These are phyloP conservation scores for Potentilla sterilis DNA, from an alignment of 306 rosid genomes.

Conservation along the genomic window DNA sequence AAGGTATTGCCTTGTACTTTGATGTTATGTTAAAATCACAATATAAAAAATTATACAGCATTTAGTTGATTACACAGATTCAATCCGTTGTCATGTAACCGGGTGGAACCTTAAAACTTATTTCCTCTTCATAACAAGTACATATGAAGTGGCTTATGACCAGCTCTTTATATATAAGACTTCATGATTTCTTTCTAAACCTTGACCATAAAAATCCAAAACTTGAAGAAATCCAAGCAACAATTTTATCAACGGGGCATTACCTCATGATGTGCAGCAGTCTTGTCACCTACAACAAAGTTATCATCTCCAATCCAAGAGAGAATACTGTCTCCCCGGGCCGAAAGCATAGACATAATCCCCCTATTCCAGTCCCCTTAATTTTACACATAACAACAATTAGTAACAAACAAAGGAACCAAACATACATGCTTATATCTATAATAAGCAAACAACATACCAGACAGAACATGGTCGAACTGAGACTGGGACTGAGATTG, in stretches of 20 bases:
- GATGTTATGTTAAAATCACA: neutral
- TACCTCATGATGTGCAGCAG: constrained; percentile 58
- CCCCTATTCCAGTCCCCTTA: constrained; percentile 64
- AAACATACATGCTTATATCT: neutral
- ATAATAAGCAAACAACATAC: constrained; percentile 33
- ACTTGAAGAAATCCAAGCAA: too few species aligned
- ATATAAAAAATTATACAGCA: neutral
- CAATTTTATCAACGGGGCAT: too few species aligned
- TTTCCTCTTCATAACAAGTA: neutral
- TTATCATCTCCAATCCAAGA: constrained; percentile 66
- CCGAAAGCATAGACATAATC: constrained; percentile 59
- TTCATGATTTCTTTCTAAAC: neutral
- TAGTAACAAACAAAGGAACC: neutral
- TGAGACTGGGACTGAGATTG: constrained; percentile 36
- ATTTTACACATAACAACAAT: neutral
- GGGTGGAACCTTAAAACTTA: neutral
- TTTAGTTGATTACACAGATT: neutral
- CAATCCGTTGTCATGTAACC: neutral
- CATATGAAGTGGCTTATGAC: neutral
- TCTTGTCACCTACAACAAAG: constrained; percentile 61
- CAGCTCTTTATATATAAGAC: neutral
- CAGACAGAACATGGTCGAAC: constrained; percentile 43
- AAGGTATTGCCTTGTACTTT: neutral
- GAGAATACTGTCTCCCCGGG: constrained; percentile 55
- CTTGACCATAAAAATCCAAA: neutral